Percentiles rank a stretch among this genome's conserved stretches.
phyloP scores from a whole-genome alignment of 179 eudicot species.

The Beta lomatogona region DNA sequence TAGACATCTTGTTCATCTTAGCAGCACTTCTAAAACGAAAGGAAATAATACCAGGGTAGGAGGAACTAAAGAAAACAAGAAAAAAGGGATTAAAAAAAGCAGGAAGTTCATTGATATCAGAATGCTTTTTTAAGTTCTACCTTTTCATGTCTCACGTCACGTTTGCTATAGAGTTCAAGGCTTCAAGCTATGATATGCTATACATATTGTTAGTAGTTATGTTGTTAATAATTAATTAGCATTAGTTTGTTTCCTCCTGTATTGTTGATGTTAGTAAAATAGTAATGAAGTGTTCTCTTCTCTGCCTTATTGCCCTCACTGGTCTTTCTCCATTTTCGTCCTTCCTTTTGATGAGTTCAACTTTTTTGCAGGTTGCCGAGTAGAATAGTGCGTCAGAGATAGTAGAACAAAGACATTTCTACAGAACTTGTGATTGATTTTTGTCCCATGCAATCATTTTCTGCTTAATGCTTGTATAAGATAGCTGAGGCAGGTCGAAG shows the following conservation, averaged over 20 bases:
- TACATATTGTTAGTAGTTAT: not conserved
- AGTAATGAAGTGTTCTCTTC: not conserved
- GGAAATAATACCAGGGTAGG: too few relatives aligned
- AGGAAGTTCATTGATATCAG: too few relatives aligned
- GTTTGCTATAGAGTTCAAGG: not conserved
- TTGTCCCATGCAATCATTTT: not conserved
- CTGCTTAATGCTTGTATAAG: not conserved
- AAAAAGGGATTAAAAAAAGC: too few relatives aligned
- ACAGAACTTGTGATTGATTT: not conserved
- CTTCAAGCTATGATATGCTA: not conserved
- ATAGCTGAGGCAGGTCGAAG: not conserved
- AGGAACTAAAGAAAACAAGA: too few relatives aligned
- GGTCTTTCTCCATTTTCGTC: not conserved
- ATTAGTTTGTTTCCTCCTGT: not conserved
- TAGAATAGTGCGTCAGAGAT: slow-evolving; percentile 5
- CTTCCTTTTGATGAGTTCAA: not conserved
- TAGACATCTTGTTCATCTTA: too few relatives aligned
- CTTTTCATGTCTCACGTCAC: too few relatives aligned
- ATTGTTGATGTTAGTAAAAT: too few relatives aligned
- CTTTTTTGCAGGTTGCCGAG: slow-evolving; percentile 27
- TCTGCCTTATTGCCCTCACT: not conserved
- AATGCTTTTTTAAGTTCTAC: too few relatives aligned
- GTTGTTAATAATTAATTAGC: not conserved
- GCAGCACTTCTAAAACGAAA: too few relatives aligned
- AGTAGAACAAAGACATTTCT: not conserved